Percentiles rank a stretch among this genome's conserved stretches.
These are phyloP conservation scores for Cladorrhinum samala DNA, from an alignment of 495 filamentous ascomycete genomes.

Conservation along the genomic window DNA sequence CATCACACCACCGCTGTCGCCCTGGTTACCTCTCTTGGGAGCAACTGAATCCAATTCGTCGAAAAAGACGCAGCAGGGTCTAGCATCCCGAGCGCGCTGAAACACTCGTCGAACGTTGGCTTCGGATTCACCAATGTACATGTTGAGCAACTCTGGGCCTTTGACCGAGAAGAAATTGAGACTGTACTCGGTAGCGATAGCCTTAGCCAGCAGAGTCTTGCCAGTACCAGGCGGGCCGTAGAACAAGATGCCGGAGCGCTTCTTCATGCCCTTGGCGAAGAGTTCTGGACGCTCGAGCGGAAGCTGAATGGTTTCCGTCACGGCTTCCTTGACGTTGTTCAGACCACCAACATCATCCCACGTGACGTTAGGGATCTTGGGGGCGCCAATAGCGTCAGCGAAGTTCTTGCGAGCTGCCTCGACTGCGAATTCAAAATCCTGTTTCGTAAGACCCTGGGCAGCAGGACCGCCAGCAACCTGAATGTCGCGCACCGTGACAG, in stretches of 20 bases:
- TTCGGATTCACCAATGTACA: constrained; percentile 99
- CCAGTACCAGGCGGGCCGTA: constrained; percentile 96
- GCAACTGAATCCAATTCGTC: constrained; percentile 97
- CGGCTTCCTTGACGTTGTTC: constrained; percentile 86
- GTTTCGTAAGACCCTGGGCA: constrained; percentile 69
- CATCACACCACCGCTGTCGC: constrained; percentile 98
- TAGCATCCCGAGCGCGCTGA: constrained; percentile 85
- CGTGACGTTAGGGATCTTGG: constrained; percentile 93
- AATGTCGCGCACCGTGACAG: constrained; percentile 69
- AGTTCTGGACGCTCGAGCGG: constrained; percentile 89
- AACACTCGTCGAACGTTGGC: constrained; percentile 96
- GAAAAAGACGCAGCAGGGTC: constrained; percentile 98
- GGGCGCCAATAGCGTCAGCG: constrained; percentile 91
- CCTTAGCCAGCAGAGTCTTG: constrained; percentile 94
- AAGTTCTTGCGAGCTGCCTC: constrained; percentile 96
- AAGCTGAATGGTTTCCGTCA: constrained; percentile 94
- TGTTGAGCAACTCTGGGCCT: constrained; percentile 93
- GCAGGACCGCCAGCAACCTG: constrained; percentile 82
- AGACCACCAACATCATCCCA: constrained; percentile 97
- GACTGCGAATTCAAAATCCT: constrained; percentile 84
- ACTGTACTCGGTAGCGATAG: constrained; percentile 96
- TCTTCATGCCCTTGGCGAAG: constrained; percentile 98
- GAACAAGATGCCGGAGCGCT: constrained; percentile 94
- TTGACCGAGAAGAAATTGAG: constrained; percentile 99
- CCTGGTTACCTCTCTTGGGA: constrained; percentile 95